Percentiles rank a stretch among this genome's conserved stretches.
These are phyloP conservation scores for Candida dajiaensis DNA, from an alignment of 805 yeast genomes.

Conservation along the genomic window DNA sequence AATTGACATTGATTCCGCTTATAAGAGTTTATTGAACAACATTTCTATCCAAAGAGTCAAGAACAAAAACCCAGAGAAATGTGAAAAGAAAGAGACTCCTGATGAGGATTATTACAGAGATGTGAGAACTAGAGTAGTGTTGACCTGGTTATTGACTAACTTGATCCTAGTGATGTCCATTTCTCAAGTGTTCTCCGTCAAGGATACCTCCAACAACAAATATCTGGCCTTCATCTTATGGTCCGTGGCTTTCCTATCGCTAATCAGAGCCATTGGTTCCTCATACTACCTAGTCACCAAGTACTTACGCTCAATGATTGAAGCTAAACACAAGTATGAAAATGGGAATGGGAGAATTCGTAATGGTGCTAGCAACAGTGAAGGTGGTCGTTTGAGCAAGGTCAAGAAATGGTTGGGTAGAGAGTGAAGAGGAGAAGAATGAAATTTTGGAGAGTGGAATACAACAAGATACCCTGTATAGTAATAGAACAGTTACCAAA, in stretches of 20 bases:
- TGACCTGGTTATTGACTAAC: conserved; percentile 87
- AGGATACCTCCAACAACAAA: conserved; percentile 58
- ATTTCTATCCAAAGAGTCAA: conserved; percentile 65
- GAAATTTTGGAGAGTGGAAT: background rate
- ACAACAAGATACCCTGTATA: background rate
- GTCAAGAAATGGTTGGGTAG: conserved; percentile 2
- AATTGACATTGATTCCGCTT: conserved; percentile 74
- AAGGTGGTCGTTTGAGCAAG: background rate
- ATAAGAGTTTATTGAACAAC: conserved; percentile 67
- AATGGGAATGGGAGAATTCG: conserved; percentile 8
- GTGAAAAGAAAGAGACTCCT: conserved; percentile 32
- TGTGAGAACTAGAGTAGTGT: conserved; percentile 91
- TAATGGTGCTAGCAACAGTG: background rate
- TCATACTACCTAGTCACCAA: conserved; percentile 50
- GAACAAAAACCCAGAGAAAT: conserved; percentile 41
- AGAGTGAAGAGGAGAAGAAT: background rate
- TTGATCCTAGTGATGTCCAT: conserved; percentile 79
- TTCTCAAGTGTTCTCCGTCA: conserved; percentile 72
- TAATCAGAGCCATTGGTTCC: conserved; percentile 81
- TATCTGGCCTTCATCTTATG: conserved; percentile 83
- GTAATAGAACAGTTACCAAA: no score
- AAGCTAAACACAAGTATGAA: conserved; percentile 33
- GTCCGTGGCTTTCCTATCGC: conserved; percentile 84
- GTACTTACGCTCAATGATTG: conserved; percentile 33
- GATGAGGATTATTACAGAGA: conserved; percentile 88